Conservation (phyloP, 805 yeast species). For the Ogataea haglerorum region DNA sequence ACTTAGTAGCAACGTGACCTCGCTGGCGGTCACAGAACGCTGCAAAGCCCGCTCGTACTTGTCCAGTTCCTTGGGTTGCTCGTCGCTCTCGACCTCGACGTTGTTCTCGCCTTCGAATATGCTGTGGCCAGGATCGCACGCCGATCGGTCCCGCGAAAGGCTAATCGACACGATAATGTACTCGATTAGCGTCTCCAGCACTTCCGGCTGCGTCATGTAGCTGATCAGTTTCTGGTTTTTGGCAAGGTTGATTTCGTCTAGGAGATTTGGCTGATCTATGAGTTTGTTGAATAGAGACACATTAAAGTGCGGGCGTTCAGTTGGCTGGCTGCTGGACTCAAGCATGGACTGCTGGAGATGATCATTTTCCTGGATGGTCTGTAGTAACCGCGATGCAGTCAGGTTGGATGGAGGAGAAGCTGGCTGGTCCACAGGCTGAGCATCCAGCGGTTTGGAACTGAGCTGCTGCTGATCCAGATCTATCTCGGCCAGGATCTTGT, state of each 20-base stretch:
- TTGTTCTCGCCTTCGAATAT: conserved; percentile 24
- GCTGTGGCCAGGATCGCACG: conserved; percentile 8
- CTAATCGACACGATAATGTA: conserved; percentile 30
- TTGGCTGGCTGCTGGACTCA: conserved; percentile 3
- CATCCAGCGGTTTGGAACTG: conserved; percentile 1
- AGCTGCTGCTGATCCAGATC: conserved; percentile 33
- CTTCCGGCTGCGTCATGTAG: conserved; percentile 33
- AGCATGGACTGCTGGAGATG: conserved; percentile 18
- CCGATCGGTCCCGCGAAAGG: conserved; percentile 12
- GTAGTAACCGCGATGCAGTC: conserved; percentile 34
- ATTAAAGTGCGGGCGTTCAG: conserved; percentile 17
- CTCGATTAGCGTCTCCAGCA: conserved; percentile 28
- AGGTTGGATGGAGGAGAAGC: conserved; percentile 21
- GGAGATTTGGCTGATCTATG: conserved; percentile 35
- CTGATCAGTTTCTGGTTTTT: conserved; percentile 33
- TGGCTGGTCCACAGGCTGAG: not conserved
- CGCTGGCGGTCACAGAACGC: conserved; percentile 30
- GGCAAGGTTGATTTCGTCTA: conserved; percentile 34
- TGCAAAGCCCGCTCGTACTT: conserved; percentile 23
- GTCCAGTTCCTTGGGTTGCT: conserved; percentile 12
- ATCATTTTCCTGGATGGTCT: conserved; percentile 34
- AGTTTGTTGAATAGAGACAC: conserved; percentile 31
- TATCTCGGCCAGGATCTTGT: conserved; percentile 36
- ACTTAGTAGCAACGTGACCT: conserved; percentile 26
- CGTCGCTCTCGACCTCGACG: conserved; percentile 14